Conservation (phyloP, 306 rosid genomes). For the Cicer arietinum region DNA sequence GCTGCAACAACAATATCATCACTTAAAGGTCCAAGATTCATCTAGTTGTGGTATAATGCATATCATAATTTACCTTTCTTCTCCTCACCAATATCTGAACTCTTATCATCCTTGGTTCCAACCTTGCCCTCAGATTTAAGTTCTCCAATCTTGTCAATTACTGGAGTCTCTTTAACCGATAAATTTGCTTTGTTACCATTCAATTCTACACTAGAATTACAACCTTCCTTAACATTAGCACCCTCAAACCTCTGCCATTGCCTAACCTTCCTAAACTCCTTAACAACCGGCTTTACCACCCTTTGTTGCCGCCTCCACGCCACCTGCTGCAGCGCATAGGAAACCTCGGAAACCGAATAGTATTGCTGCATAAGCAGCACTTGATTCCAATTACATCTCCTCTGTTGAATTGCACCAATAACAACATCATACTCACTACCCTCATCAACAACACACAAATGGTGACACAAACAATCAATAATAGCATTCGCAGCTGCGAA, state of each 20-base stretch:
- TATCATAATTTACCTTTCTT: conserved; percentile 58
- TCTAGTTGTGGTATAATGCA: background rate
- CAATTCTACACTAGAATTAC: conserved; percentile 61
- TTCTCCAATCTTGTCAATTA: conserved; percentile 53
- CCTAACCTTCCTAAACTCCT: conserved; percentile 71
- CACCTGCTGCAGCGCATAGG: conserved; percentile 72
- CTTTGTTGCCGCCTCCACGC: conserved; percentile 84
- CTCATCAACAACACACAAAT: conserved; percentile 74
- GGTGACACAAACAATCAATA: conserved; percentile 85
- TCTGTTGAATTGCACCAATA: conserved; percentile 69
- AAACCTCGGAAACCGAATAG: conserved; percentile 83
- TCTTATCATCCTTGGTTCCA: conserved; percentile 59
- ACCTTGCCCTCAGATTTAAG: conserved; percentile 54
- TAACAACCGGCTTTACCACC: conserved; percentile 60
- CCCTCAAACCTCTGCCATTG: conserved; percentile 66
- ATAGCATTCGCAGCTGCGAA: conserved; percentile 97
- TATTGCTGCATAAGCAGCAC: conserved; percentile 98
- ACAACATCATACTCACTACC: conserved; percentile 82
- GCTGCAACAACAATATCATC: no score
- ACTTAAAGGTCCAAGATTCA: background rate
- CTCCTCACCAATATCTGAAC: conserved; percentile 52
- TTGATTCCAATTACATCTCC: conserved; percentile 88
- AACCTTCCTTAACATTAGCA: conserved; percentile 52
- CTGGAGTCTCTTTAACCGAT: conserved; percentile 53
- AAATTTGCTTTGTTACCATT: conserved; percentile 56